Conservation (phyloP, 176 grass and related monocot genomes). For the Aegilops bicornis region DNA sequence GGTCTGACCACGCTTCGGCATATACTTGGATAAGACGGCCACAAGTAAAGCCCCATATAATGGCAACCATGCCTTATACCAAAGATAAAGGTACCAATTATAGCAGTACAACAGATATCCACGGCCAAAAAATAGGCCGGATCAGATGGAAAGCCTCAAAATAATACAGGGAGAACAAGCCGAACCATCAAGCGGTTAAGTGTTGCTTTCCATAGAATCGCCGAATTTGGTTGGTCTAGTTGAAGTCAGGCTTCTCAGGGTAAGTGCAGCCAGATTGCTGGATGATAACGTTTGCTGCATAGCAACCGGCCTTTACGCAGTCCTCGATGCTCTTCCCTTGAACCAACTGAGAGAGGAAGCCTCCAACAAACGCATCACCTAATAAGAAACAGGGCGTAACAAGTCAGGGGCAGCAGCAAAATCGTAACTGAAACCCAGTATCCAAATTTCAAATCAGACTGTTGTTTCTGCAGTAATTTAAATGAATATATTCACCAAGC, state of each 20-base stretch:
- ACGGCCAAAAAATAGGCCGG: constrained; percentile 31
- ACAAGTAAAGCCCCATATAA: not conserved
- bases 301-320: constrained; percentile 69
- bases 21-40: not conserved
- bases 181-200: constrained; percentile 11
- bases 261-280: constrained; percentile 90
- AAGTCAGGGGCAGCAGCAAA: not conserved
- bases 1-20: too few relatives aligned
- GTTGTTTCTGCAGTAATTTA: not conserved
- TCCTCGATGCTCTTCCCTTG: constrained; percentile 78
- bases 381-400: not conserved
- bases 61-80: constrained; percentile 56
- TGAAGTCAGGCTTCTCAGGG: constrained; percentile 93
- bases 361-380: constrained; percentile 98
- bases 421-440: not conserved
- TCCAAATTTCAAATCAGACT: not conserved
- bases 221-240: constrained; percentile 37
- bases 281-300: constrained; percentile 91
- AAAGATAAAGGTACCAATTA: not conserved
- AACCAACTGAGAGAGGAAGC: constrained; percentile 90
- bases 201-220: not conserved
- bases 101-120: constrained; percentile 30
- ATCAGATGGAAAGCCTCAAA: constrained; percentile 36
- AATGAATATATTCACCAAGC: not conserved
- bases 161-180: constrained; percentile 34